Conservation (phyloP, 768 basidiomycete species). For the Podaxis sp. region DNA sequence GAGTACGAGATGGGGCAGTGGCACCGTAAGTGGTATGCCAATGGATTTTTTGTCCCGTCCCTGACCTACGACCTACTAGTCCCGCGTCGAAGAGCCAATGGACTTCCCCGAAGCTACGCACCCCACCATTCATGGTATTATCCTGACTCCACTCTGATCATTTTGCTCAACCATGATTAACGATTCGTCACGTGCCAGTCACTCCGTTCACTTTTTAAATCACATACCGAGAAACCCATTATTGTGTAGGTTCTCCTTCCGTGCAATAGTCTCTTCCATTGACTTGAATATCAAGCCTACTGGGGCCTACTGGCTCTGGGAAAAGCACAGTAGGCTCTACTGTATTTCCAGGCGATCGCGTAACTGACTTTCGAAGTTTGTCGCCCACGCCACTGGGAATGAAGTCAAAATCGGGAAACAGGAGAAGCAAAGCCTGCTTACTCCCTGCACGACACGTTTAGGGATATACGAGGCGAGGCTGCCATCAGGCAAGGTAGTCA, state of each 20-base stretch:
- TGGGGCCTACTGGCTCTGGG: neutral
- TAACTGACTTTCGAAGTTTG: neutral
- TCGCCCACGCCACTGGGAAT: neutral
- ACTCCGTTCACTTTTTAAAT: neutral
- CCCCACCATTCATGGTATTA: neutral
- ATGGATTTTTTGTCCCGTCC: no score
- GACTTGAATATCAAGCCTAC: neutral
- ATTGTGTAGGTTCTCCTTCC: neutral
- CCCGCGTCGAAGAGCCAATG: no score
- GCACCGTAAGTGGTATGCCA: neutral
- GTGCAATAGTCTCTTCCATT: neutral
- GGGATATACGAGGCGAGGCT: neutral
- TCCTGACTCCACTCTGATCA: neutral
- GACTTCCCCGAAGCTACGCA: neutral
- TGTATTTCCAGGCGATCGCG: neutral
- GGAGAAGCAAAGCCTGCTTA: no score
- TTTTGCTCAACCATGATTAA: neutral
- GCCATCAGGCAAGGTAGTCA: neutral
- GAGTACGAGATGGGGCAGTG: neutral
- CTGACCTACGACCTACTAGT: no score
- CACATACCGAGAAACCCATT: neutral
- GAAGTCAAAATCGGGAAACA: neutral
- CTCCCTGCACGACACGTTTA: neutral
- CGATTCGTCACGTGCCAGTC: neutral
- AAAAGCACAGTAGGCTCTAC: neutral